Conservation (phyloP, 345 rosid genomes). For the Lepidium sativum region DNA sequence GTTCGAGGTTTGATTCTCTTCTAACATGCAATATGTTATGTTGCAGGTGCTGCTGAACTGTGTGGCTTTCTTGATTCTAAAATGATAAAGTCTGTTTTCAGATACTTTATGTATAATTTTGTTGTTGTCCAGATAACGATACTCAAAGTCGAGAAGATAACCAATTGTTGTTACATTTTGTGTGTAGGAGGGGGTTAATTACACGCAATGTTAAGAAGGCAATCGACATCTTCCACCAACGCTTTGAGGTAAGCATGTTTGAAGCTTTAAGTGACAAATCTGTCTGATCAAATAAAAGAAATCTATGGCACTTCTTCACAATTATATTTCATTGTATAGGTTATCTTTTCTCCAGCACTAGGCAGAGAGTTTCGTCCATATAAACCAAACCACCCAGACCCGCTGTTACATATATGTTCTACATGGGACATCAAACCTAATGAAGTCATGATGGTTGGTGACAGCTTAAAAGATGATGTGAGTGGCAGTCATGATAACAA, state of each 20-base stretch:
- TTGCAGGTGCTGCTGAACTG: conserved; percentile 70
- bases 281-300: neutral
- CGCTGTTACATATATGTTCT: conserved; percentile 81
- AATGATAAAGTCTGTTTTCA: conserved; percentile 57
- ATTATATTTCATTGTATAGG: conserved; percentile 30
- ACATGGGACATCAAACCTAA: conserved; percentile 66
- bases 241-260: conserved; percentile 54
- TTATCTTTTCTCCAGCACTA: conserved; percentile 72
- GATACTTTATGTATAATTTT: neutral
- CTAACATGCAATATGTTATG: neutral
- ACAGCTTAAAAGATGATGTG: conserved; percentile 96
- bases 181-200: conserved; percentile 72
- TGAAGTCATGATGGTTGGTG: conserved; percentile 95
- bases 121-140: neutral
- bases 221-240: conserved; percentile 69
- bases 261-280: neutral
- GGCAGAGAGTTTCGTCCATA: conserved; percentile 94
- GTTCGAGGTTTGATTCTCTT: neutral
- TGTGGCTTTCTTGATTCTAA: conserved; percentile 82
- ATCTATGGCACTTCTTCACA: neutral
- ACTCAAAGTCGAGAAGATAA: neutral
- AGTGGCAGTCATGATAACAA: conserved; percentile 45
- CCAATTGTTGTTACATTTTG: neutral
- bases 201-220: conserved; percentile 85
- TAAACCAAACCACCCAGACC: conserved; percentile 93